phyloP scores from a whole-genome alignment of 805 yeast species.

The Blastobotrys chiropterorum region DNA sequence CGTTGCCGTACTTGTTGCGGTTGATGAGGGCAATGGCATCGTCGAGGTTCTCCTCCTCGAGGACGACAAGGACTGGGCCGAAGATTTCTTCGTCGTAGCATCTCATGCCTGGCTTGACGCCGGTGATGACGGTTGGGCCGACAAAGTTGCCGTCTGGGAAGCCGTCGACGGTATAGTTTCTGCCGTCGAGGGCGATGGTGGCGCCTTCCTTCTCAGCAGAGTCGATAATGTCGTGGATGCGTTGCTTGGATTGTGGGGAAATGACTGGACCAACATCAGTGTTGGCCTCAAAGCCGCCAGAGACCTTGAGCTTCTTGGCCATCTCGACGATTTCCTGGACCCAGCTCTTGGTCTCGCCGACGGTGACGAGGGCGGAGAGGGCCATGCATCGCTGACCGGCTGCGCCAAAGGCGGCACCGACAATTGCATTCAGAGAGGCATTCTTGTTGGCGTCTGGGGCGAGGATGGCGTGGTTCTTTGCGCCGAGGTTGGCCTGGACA shows the following conservation, averaged over 20 bases:
- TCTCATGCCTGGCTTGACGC: slow-evolving; percentile 61
- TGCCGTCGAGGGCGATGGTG: slow-evolving; percentile 55
- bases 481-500: slow-evolving; percentile 73
- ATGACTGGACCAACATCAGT: slow-evolving; percentile 71
- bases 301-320: slow-evolving; percentile 52
- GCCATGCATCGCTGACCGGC: slow-evolving; percentile 86
- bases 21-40: slow-evolving; percentile 63
- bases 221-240: slow-evolving; percentile 50
- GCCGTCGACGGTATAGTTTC: slow-evolving; percentile 41
- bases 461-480: slow-evolving; percentile 70
- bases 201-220: slow-evolving; percentile 61
- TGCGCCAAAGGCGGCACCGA: slow-evolving; percentile 76
- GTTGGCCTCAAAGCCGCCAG: slow-evolving; percentile 59
- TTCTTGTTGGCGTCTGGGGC: slow-evolving; percentile 66
- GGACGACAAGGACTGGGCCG: slow-evolving; percentile 66
- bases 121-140: slow-evolving; percentile 61
- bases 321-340: slow-evolving; percentile 50
- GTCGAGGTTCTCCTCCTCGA: slow-evolving; percentile 57
- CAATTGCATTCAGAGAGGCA: slow-evolving; percentile 57
- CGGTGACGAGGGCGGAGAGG: slow-evolving; percentile 64
- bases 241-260: slow-evolving; percentile 49
- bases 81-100: slow-evolving; percentile 71
- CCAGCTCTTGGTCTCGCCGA: slow-evolving; percentile 62
- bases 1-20: slow-evolving; percentile 61
- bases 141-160: slow-evolving; percentile 62